phyloP scores from a whole-genome alignment of 352 stramenopile species.

The Thraustotheca clavata region DNA sequence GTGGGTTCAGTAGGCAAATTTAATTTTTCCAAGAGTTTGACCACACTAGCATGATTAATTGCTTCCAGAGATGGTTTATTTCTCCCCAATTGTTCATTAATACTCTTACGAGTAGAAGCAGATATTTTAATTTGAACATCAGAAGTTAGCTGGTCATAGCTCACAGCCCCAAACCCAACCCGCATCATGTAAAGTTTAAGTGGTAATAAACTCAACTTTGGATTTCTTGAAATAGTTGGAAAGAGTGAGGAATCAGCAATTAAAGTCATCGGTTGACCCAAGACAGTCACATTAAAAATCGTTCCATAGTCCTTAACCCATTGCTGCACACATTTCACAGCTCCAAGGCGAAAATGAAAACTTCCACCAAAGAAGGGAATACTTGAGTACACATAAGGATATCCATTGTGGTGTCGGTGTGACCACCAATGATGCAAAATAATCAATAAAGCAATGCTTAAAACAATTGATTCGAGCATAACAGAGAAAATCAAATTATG shows the following conservation, averaged over 20 bases:
- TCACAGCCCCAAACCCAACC: not conserved
- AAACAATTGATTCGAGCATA: too few species aligned
- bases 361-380: slow-evolving; percentile 17
- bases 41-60: not conserved
- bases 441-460: too few species aligned
- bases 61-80: not conserved
- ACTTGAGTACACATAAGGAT: slow-evolving; percentile 3
- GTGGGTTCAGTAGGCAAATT: not conserved
- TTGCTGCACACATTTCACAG: not conserved
- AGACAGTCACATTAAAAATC: slow-evolving; percentile 14
- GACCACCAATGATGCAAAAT: not conserved
- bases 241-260: slow-evolving; percentile 14
- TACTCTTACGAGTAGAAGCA: not conserved
- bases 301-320: not conserved
- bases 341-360: slow-evolving; percentile 9
- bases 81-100: not conserved
- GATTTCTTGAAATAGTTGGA: not conserved
- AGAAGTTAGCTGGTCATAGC: not conserved
- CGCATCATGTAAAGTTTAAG: slow-evolving; percentile 8
- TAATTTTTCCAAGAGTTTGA: not conserved
- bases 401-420: not conserved
- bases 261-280: slow-evolving; percentile 9
- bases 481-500: too few species aligned
- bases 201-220: not conserved
- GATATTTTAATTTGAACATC: not conserved